Percentiles rank a stretch among this genome's conserved stretches.
Conservation (phyloP, 345 rosid species). For the Eucalyptus regnans region DNA sequence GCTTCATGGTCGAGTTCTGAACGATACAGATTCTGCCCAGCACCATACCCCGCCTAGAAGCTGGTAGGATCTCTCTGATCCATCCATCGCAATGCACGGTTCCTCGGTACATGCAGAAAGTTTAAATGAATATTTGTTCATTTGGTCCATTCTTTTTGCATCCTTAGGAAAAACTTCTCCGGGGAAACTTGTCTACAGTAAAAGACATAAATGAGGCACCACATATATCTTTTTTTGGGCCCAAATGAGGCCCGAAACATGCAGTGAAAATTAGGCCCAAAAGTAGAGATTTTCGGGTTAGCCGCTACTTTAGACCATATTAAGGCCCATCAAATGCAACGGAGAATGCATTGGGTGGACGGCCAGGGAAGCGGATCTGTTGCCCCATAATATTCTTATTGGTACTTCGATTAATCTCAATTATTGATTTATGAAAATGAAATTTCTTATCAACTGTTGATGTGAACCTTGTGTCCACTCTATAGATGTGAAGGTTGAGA, state of each 20-base stretch:
- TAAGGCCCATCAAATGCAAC: background rate
- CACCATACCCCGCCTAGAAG: slow-evolving; percentile 79
- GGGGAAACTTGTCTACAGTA: background rate
- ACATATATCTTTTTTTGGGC: background rate
- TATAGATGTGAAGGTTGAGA: background rate
- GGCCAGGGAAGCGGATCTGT: background rate
- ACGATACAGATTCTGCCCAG: slow-evolving; percentile 50
- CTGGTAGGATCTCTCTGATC: slow-evolving; percentile 74
- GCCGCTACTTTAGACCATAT: background rate
- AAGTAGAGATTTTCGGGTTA: too few relatives aligned
- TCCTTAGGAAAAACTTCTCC: background rate
- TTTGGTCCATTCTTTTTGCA: background rate
- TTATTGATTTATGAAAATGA: too few relatives aligned
- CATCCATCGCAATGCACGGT: slow-evolving; percentile 67
- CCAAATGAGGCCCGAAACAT: background rate
- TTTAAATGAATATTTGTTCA: background rate
- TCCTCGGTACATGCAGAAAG: slow-evolving; percentile 50
- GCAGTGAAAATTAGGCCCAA: background rate
- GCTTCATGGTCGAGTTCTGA: slow-evolving; percentile 21
- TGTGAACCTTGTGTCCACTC: background rate
- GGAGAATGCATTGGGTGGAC: background rate
- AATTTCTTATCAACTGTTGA: background rate
- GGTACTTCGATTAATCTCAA: background rate
- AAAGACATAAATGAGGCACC: background rate
- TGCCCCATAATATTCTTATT: too few relatives aligned